Evolutionary conservation across 2,329 filamentous ascomycete genomes (phyloP).

Genomic region (Colletotrichum graminicola): DNA sequence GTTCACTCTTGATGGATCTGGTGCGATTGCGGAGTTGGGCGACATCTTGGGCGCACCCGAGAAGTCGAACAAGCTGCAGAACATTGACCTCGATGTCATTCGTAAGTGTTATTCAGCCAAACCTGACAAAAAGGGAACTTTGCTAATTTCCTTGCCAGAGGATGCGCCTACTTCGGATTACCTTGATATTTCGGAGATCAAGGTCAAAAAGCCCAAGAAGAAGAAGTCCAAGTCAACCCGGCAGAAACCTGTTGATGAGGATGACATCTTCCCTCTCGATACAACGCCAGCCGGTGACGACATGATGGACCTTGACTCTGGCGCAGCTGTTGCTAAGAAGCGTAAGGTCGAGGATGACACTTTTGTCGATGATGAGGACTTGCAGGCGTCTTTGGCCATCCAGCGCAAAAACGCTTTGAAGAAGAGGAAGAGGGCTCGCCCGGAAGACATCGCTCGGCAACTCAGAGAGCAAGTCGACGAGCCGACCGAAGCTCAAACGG

Average conservation of each 20-base stretch:
- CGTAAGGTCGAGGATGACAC: constrained; percentile 73
- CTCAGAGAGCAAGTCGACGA: constrained; percentile 74
- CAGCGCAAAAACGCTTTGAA: constrained; percentile 88
- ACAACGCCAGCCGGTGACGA: constrained; percentile 55
- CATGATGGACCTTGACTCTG: constrained; percentile 82
- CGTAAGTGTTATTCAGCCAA: constrained; percentile 52
- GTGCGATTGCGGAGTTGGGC: constrained; percentile 74
- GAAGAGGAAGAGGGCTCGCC: constrained; percentile 88
- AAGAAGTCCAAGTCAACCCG: constrained; percentile 85
- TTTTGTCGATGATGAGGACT: constrained; percentile 91
- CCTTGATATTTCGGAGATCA: constrained; percentile 85
- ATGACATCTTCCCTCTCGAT: constrained; percentile 66
- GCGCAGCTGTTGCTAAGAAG: constrained; percentile 64
- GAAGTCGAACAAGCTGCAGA: constrained; percentile 72
- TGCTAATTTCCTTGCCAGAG: constrained; percentile 59
- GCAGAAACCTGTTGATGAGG: constrained; percentile 74
- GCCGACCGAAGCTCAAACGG: constrained; percentile 57
- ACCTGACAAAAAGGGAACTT: constrained; percentile 38
- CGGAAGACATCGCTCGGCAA: constrained; percentile 88
- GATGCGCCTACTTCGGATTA: constrained; percentile 86
- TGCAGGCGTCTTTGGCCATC: constrained; percentile 87
- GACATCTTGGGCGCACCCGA: constrained; percentile 67
- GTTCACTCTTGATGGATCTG: constrained; percentile 87
- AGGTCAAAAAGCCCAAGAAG: constrained; percentile 95
- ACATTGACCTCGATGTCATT: constrained; percentile 85